A percentile compares a stretch with the other conserved stretches of the same genome.
Conservation (phyloP, 306 rosid genomes). For the Aeschynomene evenia region DNA sequence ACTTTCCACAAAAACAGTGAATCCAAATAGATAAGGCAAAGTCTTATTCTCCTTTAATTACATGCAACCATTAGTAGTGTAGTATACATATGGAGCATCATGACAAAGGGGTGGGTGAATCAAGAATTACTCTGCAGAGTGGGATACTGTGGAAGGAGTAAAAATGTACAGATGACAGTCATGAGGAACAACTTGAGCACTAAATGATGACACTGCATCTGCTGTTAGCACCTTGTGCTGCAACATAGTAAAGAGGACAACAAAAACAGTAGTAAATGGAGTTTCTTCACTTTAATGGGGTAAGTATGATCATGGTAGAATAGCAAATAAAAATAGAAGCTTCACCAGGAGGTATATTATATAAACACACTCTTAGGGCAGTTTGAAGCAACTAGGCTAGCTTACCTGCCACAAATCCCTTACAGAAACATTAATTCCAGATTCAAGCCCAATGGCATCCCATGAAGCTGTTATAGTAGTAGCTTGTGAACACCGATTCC, state of each 20-base stretch:
- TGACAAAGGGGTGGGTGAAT: not conserved
- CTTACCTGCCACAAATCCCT: constrained; percentile 94
- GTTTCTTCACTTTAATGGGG: not conserved
- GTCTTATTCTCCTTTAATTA: not conserved
- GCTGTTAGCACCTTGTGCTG: constrained; percentile 62
- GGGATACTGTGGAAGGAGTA: constrained; percentile 45
- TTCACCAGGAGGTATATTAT: not conserved
- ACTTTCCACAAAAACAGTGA: not conserved
- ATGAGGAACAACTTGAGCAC: constrained; percentile 65
- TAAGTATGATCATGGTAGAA: not conserved
- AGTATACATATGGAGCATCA: not conserved
- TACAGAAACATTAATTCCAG: constrained; percentile 55
- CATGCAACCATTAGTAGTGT: constrained; percentile 11
- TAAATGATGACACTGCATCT: constrained; percentile 62
- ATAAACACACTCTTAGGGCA: not conserved
- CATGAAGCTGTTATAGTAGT: constrained; percentile 61
- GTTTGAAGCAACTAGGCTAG: constrained; percentile 18
- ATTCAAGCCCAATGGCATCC: constrained; percentile 67
- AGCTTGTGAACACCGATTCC: constrained; percentile 79
- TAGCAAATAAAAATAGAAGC: not conserved
- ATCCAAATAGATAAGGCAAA: constrained; percentile 7
- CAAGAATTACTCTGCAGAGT: constrained; percentile 34
- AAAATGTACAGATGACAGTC: constrained; percentile 56
- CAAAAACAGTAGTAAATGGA: not conserved
- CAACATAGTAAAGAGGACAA: constrained; percentile 22